phyloP scores from a whole-genome alignment of 441 rosid species.

The Hura crepitans region DNA sequence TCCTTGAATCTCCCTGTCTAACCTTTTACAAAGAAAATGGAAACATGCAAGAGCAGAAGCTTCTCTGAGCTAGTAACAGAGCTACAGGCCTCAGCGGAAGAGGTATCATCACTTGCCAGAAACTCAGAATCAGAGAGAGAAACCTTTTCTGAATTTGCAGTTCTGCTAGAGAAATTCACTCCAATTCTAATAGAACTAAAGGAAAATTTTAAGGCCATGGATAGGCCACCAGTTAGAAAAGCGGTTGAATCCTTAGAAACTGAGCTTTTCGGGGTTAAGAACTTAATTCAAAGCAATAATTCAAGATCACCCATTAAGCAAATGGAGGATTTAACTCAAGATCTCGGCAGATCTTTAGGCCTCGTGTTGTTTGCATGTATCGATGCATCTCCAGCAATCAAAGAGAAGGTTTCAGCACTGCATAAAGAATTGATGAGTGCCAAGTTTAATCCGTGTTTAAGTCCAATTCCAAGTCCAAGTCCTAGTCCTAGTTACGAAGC shows the following conservation, averaged over 20 bases:
- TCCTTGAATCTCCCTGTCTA: not conserved
- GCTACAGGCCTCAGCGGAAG: slow-evolving; percentile 34
- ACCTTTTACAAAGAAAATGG: slow-evolving; percentile 10
- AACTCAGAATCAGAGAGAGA: slow-evolving; percentile 33
- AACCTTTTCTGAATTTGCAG: slow-evolving; percentile 37
- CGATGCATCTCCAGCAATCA: slow-evolving; percentile 39
- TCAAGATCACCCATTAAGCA: slow-evolving; percentile 31
- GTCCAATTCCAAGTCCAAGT: slow-evolving; percentile 22
- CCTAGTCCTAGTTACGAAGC: slow-evolving; percentile 31
- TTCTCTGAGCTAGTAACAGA: slow-evolving; percentile 37
- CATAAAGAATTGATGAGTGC: slow-evolving; percentile 57
- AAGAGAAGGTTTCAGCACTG: slow-evolving; percentile 37
- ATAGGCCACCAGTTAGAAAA: slow-evolving; percentile 37
- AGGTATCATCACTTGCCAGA: slow-evolving; percentile 35
- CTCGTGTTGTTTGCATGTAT: slow-evolving; percentile 51
- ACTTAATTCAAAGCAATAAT: slow-evolving; percentile 29
- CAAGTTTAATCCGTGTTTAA: slow-evolving; percentile 28
- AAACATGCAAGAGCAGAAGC: slow-evolving; percentile 28
- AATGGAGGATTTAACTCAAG: slow-evolving; percentile 41
- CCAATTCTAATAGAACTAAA: slow-evolving; percentile 38
- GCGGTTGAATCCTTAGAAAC: slow-evolving; percentile 42
- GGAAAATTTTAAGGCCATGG: slow-evolving; percentile 31
- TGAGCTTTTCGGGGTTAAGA: slow-evolving; percentile 41
- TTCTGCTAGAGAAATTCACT: slow-evolving; percentile 43
- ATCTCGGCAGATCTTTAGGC: slow-evolving; percentile 67